Evolutionary conservation across 352 stramenopile genomes (phyloP), one percentile per base, ranked within the genome.

Genomic region (Phytophthora pini): DNA sequence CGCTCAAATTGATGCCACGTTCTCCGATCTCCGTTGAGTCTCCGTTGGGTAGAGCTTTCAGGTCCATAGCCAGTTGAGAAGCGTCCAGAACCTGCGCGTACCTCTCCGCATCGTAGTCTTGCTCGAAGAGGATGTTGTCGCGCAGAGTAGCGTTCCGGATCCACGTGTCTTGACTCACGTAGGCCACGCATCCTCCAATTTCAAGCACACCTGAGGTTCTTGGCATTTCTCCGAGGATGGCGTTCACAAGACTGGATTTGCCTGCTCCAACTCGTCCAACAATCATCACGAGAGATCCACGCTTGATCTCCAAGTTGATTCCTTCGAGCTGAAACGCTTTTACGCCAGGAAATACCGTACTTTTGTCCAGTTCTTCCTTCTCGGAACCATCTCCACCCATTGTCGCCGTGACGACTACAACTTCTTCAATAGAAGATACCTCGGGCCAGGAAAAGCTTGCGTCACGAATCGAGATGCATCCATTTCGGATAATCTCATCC

Each of bases 121-220:
- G 49, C 2, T 65, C 76, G 59, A 92, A 98, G 11, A 97, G 65
- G 48, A 98, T 97, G 63, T 98, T 98, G 5, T 98, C 83, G 6
- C 76, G 61, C 5, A 98, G 61, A 26, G 87, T 97, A 9, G 79
- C 66, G 62, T 98, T 97, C 22, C 95, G 73, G 54, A 98, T 98
- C 88, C 90, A 98, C 6, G 93, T 72, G 39, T 94, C 79, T 72
- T 98, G 95, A n/a, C 82, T 82, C 44, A 83, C 90, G 72, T 97
- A 98, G 22, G 92, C 80, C 0, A 89, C 29, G 0, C 60, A 46
- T 9, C 78, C 80, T 3, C 44, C 47, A 1, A 84, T 68, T 0
- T 48, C 20, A 7, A 79, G 48, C 2, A 58, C 43, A 8, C 78
- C 74, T 2, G 44, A 47, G 0, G 40, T 67, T 6, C 48, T 51